A percentile compares a stretch with the other conserved stretches of the same genome.
These are phyloP conservation scores for Solanum etuberosum DNA, from an alignment of 257 asterid species.

Conservation along the genomic window DNA sequence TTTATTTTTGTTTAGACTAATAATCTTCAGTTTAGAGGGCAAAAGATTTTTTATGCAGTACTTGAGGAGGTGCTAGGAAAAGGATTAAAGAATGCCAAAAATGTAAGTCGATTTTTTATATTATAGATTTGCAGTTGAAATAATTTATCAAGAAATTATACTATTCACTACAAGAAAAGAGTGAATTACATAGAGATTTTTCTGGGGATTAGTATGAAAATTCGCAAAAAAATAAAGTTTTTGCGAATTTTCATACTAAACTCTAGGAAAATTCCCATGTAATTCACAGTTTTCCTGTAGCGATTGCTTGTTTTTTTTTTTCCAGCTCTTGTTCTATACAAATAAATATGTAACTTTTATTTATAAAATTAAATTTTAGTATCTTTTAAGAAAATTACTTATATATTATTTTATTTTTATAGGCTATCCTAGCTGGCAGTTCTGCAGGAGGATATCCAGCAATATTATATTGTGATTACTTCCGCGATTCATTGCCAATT, in stretches of 20 bases:
- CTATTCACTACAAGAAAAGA: no score
- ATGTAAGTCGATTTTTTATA: background rate
- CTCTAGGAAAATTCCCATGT: no score
- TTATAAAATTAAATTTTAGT: background rate
- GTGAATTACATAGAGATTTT: no score
- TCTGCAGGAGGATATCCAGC: constrained; percentile 1
- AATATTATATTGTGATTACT: background rate
- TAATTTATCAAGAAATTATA: background rate
- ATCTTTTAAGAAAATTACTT: background rate
- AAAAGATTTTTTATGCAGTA: background rate
- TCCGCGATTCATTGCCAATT: background rate
- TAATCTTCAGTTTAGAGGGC: background rate
- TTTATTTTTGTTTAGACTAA: background rate
- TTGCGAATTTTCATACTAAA: no score
- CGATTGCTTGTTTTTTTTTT: background rate
- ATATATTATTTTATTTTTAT: background rate
- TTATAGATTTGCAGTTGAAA: background rate
- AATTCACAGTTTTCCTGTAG: no score
- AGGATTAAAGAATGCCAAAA: background rate
- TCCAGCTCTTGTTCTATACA: background rate
- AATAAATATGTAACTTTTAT: background rate
- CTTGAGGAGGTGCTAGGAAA: background rate
- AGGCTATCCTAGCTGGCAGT: background rate
- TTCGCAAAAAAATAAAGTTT: no score
- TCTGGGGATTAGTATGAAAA: no score